Percentiles rank a stretch among this genome's conserved stretches.
Evolutionary conservation across 208 protist genomes (phyloP).

Genomic region (Leishmania arabica): DNA sequence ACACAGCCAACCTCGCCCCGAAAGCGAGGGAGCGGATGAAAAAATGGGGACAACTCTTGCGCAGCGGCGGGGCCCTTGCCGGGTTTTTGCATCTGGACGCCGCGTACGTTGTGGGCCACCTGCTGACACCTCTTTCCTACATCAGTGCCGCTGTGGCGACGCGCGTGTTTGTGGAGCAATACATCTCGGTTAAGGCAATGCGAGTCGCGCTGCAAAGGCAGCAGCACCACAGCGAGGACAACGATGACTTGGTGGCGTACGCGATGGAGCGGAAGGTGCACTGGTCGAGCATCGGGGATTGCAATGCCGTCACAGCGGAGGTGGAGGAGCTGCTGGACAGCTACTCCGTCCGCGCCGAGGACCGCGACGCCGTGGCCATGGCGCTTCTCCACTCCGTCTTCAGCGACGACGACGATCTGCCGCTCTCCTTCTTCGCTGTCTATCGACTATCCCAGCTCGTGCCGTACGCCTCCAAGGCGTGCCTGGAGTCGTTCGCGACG

Average conservation of each 20-base stretch:
- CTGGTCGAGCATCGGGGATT: conserved; percentile 45
- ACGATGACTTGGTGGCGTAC: conserved; percentile 30
- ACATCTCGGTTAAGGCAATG: conserved; percentile 76
- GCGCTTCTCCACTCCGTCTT: conserved; percentile 38
- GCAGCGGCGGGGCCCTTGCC: conserved; percentile 27
- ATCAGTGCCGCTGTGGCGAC: conserved; percentile 62
- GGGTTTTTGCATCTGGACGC: conserved; percentile 35
- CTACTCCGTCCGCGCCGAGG: conserved; percentile 41
- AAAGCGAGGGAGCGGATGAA: conserved; percentile 34
- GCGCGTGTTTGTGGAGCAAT: conserved; percentile 69
- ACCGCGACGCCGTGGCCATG: conserved; percentile 46
- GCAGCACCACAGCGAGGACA: conserved; percentile 2
- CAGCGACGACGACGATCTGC: conserved; percentile 20
- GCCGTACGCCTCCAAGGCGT: conserved; percentile 57
- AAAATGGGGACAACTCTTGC: conserved; percentile 49
- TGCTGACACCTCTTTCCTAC: conserved; percentile 32
- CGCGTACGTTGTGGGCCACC: conserved; percentile 29
- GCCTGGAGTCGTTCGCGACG: conserved; percentile 47
- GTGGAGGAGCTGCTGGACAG: conserved; percentile 46
- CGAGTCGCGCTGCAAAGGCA: conserved; percentile 46
- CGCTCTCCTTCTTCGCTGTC: conserved; percentile 40
- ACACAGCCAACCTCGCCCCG: conserved; percentile 27
- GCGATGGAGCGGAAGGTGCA: conserved; percentile 67
- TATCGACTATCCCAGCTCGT: conserved; percentile 66
- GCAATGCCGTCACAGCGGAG: conserved; percentile 35